Base-by-base conservation (phyloP, 352 stramenopile genomes). In the Phytophthora tubulina region DNA sequence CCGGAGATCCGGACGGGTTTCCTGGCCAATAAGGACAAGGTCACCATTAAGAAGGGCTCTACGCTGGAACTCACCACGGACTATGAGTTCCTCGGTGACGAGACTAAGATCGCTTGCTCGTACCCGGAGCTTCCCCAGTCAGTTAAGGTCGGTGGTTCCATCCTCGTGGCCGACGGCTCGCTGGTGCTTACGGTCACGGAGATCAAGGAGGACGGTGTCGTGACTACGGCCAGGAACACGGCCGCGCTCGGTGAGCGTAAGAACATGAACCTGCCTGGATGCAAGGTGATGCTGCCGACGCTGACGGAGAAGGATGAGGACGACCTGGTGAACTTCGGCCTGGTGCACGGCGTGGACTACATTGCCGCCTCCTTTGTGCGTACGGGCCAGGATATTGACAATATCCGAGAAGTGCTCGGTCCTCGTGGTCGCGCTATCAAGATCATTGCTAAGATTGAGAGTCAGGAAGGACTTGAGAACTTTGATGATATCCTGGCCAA, bases 401-500 rank as follows among this genome's bases (percentile, higher is more conserved):
- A 99, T 69, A 98, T 99, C 70, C 92, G 97, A 46, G 70, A 81
- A 3, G 81, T 98, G n/a, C 81, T 98, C 0, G 96, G 94, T 13
- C 95, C 78, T 39, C 86, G 76, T 52, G 89, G 81, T 71, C 89
- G 85, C 45, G 78, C 76, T 50, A 98, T 98, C 65, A 97, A 98
- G 77, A 97, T 99, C 62, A 99, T 99, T 80, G 95, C 96, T 17
- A 99, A 99, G 85, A 99, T 99, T 63, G 97, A 99, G 76, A 99
- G 98, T 70, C 94, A 99, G 71, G 97, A 99, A 81, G 98, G 97
- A 36, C 85, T 99, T 13, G 79, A 97, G 42, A 98, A 97, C 78
- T 96, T 99, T 73, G 91, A 98, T 55, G 95, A 98, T 31, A 99
- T 99, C 76, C 75, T 99, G n/a, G 80, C 89, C 9, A 96, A 91